Percentiles rank a stretch among this genome's conserved stretches.
These are phyloP conservation scores for Magnaporthiopsis poae DNA, from an alignment of 2,329 filamentous ascomycete genomes.

Conservation along the genomic window DNA sequence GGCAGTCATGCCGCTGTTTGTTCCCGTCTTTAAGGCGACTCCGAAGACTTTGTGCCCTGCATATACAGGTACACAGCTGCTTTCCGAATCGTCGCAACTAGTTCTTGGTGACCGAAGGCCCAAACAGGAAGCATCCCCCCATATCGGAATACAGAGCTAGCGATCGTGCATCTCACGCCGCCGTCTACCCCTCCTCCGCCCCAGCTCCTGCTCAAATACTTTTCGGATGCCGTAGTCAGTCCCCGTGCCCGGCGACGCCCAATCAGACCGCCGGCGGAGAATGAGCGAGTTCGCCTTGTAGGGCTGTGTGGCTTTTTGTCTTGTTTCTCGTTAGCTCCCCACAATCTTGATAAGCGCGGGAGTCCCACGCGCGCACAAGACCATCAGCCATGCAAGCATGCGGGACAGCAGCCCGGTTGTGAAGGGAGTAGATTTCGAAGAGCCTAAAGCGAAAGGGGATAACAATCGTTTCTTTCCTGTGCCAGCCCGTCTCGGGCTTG, in stretches of 20 bases:
- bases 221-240: not conserved
- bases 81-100: not conserved
- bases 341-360: not conserved
- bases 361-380: not conserved
- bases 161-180: not conserved
- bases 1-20: not conserved
- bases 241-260: not conserved
- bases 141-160: not conserved
- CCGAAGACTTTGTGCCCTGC: not conserved
- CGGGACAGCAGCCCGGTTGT: too few relatives aligned
- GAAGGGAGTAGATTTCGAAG: too few relatives aligned
- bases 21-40: not conserved
- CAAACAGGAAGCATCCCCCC: not conserved
- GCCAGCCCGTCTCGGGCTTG: too few relatives aligned
- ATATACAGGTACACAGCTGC: not conserved
- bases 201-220: not conserved
- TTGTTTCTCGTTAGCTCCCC: not conserved
- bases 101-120: not conserved
- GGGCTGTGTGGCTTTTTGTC: not conserved
- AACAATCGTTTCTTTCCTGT: not conserved
- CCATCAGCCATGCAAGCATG: too few relatives aligned
- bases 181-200: too few relatives aligned
- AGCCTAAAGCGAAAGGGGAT: too few relatives aligned
- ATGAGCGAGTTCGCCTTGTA: not conserved
- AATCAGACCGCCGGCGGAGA: not conserved